Conservation (phyloP, 768 basidiomycete species). For the Amanita inopinata region DNA sequence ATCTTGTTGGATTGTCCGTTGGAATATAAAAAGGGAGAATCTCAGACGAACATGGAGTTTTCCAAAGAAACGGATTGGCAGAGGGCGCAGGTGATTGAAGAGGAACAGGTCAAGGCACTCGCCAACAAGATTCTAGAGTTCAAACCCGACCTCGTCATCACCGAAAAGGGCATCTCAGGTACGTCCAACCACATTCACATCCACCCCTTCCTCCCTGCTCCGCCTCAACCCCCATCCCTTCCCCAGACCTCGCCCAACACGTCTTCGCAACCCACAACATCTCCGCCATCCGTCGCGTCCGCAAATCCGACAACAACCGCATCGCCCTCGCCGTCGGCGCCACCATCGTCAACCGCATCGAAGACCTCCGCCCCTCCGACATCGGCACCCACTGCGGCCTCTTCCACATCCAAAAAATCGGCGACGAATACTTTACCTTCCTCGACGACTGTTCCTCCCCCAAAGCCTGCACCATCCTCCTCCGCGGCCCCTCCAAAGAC, state of each 20-base stretch:
- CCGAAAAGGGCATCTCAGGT: constrained; percentile 98
- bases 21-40: constrained; percentile 99
- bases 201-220: no score
- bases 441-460: constrained; percentile 83
- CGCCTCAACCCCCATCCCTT: no score
- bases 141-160: constrained; percentile 90
- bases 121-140: constrained; percentile 83
- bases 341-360: constrained; percentile 93
- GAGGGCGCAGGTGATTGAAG: constrained; percentile 87
- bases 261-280: constrained; percentile 81
- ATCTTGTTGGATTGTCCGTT: constrained; percentile 88
- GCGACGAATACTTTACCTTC: constrained; percentile 99
- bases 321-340: constrained; percentile 93
- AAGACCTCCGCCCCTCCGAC: constrained; percentile 88
- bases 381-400: constrained; percentile 90
- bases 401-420: constrained; percentile 96
- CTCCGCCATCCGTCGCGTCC: constrained; percentile 91
- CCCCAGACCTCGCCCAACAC: constrained; percentile 78
- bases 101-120: constrained; percentile 88
- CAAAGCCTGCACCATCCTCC: constrained; percentile 96
- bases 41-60: constrained; percentile 98
- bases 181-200: constrained; percentile 20
- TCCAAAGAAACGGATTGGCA: constrained; percentile 91
- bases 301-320: constrained; percentile 98
- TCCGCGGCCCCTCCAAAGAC: constrained; percentile 96